Percentiles rank a stretch among this genome's conserved stretches.
These are phyloP conservation scores for Tricholomella constricta DNA, from an alignment of 768 basidiomycete genomes.

Conservation along the genomic window DNA sequence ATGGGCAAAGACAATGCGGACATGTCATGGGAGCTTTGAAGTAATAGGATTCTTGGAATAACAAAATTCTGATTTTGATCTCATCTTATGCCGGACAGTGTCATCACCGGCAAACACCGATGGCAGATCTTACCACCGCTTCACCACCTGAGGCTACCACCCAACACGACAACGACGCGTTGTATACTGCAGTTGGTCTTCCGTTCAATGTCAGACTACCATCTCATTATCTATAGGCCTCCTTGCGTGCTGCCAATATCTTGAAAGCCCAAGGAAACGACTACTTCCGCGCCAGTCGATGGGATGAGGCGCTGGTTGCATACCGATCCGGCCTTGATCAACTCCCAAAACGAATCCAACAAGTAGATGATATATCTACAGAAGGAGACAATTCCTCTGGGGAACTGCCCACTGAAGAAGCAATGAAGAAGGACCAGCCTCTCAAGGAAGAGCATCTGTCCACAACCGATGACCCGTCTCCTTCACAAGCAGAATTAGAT, in stretches of 20 bases:
- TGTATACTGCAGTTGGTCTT: constrained; percentile 9
- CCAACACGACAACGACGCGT: neutral
- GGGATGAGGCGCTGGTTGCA: constrained; percentile 68
- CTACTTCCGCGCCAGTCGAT: constrained; percentile 62
- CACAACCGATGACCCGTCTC: constrained; percentile 13
- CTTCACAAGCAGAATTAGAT: constrained; percentile 15
- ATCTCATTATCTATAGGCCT: constrained; percentile 34
- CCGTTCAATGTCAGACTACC: neutral
- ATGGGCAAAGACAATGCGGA: neutral
- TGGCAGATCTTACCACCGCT: constrained; percentile 14
- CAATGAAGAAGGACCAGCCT: constrained; percentile 22
- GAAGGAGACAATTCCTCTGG: constrained; percentile 13
- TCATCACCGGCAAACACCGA: constrained; percentile 16
- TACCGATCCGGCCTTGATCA: constrained; percentile 71
- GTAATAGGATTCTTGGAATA: too few species aligned
- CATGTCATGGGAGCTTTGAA: too few species aligned
- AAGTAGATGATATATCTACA: constrained; percentile 9
- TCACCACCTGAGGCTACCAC: constrained; percentile 2
- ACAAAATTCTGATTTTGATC: too few species aligned
- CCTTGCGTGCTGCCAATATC: constrained; percentile 53
- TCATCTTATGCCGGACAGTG: neutral
- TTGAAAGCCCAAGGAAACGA: constrained; percentile 79
- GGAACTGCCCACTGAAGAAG: constrained; percentile 13
- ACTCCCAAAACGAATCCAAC: constrained; percentile 52
- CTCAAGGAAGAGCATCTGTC: constrained; percentile 18